Evolutionary conservation across 2,329 filamentous ascomycete species (phyloP).

Genomic region (Massarina eburnea): DNA sequence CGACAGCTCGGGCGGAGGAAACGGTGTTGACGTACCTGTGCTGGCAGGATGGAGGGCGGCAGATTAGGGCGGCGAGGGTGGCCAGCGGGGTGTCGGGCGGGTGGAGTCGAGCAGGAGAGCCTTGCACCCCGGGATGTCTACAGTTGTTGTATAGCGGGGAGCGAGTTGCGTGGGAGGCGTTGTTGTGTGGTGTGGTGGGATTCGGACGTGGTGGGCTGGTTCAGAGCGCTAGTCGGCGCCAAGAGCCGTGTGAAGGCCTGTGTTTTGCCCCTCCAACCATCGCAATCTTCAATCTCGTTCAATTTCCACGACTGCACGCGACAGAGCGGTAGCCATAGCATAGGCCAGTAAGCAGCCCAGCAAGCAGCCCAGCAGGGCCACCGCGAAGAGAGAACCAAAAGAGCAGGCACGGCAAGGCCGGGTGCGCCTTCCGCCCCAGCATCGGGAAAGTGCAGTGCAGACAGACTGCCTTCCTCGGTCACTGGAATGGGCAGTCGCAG

Average conservation of each 20-base stretch:
- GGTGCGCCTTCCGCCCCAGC: too few species aligned
- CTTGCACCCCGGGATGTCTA: slow-evolving; percentile 16
- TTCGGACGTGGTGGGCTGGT: slow-evolving; percentile 20
- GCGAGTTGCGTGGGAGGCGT: slow-evolving; percentile 17
- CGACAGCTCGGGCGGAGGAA: too few species aligned
- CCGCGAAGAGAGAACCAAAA: too few species aligned
- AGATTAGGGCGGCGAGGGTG: slow-evolving; percentile 1
- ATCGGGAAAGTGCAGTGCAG: background rate
- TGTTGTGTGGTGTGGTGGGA: slow-evolving; percentile 20
- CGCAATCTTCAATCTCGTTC: too few species aligned
- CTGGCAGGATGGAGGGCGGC: background rate
- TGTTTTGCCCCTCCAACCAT: background rate
- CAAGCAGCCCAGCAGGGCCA: too few species aligned
- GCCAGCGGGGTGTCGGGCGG: slow-evolving; percentile 13
- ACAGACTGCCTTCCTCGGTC: too few species aligned
- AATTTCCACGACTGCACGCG: too few species aligned
- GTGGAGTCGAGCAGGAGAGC: slow-evolving; percentile 12
- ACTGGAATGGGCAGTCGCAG: background rate
- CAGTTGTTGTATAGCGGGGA: slow-evolving; percentile 11
- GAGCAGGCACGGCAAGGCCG: too few species aligned
- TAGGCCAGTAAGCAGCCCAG: too few species aligned
- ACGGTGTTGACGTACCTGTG: too few species aligned
- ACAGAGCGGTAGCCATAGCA: too few species aligned
- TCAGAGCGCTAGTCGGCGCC: background rate
- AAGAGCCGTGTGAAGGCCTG: background rate